phyloP scores from a whole-genome alignment of 225 moss, liverwort and hornwort genomes.

The Climacium dendroides region DNA sequence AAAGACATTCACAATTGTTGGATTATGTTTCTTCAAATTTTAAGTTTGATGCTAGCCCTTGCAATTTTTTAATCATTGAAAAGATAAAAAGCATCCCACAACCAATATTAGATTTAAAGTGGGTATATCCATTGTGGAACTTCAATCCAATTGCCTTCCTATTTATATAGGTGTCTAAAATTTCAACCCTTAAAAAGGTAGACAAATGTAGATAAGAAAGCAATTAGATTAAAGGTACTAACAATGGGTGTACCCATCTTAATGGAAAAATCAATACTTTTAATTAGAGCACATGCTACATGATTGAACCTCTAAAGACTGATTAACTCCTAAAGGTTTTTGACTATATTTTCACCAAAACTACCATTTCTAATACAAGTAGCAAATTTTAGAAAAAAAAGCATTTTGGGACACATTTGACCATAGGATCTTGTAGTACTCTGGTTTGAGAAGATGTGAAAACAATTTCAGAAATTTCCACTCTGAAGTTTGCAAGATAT shows the following conservation, averaged over 20 bases:
- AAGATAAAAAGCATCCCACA: rapidly evolving
- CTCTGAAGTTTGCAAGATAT: too few species aligned
- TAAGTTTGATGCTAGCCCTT: rapidly evolving
- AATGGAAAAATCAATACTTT: neutral
- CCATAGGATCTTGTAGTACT: too few species aligned
- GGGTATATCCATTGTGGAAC: neutral
- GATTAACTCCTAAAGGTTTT: too few species aligned
- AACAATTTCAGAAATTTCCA: too few species aligned
- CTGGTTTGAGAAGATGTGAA: too few species aligned
- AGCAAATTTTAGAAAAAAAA: too few species aligned
- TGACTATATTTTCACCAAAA: too few species aligned
- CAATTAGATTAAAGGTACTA: neutral
- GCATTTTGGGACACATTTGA: too few species aligned
- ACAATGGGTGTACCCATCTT: neutral
- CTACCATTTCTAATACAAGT: too few species aligned
- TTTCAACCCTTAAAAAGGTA: neutral
- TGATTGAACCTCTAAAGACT: neutral
- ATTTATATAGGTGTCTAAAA: neutral
- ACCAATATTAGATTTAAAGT: neutral
- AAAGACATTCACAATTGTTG: rapidly evolving
- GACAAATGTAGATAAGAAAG: too few species aligned
- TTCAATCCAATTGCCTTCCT: neutral
- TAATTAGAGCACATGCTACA: neutral
- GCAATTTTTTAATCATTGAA: rapidly evolving
- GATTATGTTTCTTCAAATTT: neutral